Percentiles rank a stretch among this genome's conserved stretches.
phyloP scores from a whole-genome alignment of 139 green algal genomes.

The Pleodorina starrii region DNA sequence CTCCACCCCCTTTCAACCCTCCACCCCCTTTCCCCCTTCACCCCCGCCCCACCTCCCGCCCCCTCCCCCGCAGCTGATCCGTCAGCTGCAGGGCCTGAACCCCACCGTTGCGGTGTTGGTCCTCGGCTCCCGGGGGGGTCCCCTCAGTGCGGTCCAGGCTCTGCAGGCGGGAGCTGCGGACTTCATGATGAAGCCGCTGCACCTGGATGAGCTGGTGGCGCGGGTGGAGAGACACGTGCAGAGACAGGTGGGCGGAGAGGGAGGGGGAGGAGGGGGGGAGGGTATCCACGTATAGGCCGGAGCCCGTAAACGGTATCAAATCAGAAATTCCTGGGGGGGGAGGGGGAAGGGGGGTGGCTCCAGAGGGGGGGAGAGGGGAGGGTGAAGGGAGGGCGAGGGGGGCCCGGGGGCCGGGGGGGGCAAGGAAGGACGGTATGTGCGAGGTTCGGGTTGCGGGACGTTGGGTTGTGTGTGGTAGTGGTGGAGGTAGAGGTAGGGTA shows the following conservation, averaged over 20 bases:
- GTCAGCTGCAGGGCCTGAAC: constrained; percentile 45
- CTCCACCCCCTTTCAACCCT: neutral
- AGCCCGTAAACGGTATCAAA: no score
- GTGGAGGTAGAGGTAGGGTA: no score
- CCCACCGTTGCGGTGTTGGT: constrained; percentile 57
- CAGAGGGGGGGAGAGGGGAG: neutral
- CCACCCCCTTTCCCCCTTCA: neutral
- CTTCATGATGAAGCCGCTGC: constrained; percentile 51
- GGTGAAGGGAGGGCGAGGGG: no score
- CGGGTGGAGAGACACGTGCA: constrained; percentile 64
- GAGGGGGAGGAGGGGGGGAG: no score
- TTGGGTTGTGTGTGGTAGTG: no score
- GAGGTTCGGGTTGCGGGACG: no score
- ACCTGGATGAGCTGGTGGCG: constrained; percentile 60
- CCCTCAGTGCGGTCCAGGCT: constrained; percentile 9
- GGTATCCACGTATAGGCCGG: no score
- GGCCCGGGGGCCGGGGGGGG: no score
- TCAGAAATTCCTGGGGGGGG: no score
- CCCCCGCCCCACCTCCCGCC: neutral
- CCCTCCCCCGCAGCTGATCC: constrained; percentile 40
- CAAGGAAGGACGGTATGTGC: no score
- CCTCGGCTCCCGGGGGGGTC: constrained; percentile 3
- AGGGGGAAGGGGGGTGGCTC: no score
- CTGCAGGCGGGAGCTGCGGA: constrained; percentile 49
- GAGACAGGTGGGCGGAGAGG: constrained; percentile 45